Conservation (phyloP, 116 monocot species). For the Cymodocea nodosa region DNA sequence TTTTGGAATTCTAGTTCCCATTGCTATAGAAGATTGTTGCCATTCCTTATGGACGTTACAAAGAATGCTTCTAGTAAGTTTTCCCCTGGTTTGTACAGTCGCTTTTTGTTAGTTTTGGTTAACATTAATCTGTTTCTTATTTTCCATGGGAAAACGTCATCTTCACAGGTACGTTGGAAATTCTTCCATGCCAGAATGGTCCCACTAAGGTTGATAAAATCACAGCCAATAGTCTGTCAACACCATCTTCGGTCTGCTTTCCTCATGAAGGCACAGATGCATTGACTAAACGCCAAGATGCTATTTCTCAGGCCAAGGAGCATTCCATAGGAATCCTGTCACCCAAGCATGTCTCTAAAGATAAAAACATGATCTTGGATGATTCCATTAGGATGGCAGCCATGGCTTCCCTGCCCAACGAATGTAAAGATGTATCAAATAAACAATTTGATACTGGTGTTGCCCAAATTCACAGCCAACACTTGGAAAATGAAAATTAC, state of each 20-base stretch:
- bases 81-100: not conserved
- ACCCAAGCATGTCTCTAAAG: not conserved
- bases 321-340: not conserved
- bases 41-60: slow-evolving; percentile 36
- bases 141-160: not conserved
- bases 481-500: not conserved
- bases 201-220: slow-evolving; percentile 8
- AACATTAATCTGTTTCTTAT: not conserved
- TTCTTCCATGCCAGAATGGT: slow-evolving; percentile 6
- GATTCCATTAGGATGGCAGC: not conserved
- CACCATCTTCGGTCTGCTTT: not conserved
- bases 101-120: not conserved
- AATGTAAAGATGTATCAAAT: too few species aligned
- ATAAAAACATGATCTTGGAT: not conserved
- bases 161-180: slow-evolving; percentile 14
- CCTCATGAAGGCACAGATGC: not conserved
- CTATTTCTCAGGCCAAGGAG: not conserved
- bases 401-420: too few species aligned
- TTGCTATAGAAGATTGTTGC: slow-evolving; percentile 54
- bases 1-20: slow-evolving; percentile 33
- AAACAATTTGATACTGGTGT: not conserved
- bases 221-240: not conserved
- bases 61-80: slow-evolving; percentile 21
- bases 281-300: not conserved
- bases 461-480: not conserved